Evolutionary conservation across 2,329 filamentous ascomycete genomes (phyloP).

Genomic region (Nectriaceae sp.): DNA sequence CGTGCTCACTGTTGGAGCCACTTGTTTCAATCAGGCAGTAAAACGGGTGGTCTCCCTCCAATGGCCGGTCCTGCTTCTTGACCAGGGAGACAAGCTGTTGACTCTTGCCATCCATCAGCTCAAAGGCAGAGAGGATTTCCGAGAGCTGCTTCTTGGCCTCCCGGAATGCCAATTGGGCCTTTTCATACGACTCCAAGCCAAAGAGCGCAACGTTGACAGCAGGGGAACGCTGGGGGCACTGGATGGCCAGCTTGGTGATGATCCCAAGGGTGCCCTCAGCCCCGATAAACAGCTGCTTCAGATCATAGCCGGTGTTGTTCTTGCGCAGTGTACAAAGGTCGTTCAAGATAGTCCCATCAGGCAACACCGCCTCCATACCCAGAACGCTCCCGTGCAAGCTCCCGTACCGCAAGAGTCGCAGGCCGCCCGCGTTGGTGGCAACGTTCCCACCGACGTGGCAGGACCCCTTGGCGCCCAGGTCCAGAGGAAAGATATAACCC

Average conservation of each 20-base stretch:
- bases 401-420: conserved; percentile 88
- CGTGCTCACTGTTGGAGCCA: conserved; percentile 91
- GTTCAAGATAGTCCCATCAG: conserved; percentile 89
- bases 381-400: conserved; percentile 92
- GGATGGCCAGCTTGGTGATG: conserved; percentile 85
- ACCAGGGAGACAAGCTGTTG: conserved; percentile 77
- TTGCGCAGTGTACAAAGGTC: conserved; percentile 88
- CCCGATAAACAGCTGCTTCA: conserved; percentile 96
- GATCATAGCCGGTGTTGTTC: conserved; percentile 98
- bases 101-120: conserved; percentile 88
- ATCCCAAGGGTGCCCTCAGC: conserved; percentile 94
- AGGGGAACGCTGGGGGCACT: conserved; percentile 83
- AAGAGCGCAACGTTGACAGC: conserved; percentile 96
- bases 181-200: conserved; percentile 85
- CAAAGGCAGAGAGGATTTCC: conserved; percentile 96
- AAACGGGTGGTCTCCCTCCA: conserved; percentile 85
- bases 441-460: conserved; percentile 97
- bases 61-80: conserved; percentile 74
- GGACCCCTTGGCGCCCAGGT: conserved; percentile 96
- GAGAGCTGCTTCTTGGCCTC: conserved; percentile 88
- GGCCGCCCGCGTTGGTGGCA: conserved; percentile 90
- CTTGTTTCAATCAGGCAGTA: conserved; percentile 97
- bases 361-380: conserved; percentile 89
- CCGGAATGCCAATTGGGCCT: conserved; percentile 82
- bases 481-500: conserved; percentile 89